Percentiles rank a stretch among this genome's conserved stretches.
Conservation (phyloP, 257 asterid genomes). For the Fraxinus excelsior region DNA sequence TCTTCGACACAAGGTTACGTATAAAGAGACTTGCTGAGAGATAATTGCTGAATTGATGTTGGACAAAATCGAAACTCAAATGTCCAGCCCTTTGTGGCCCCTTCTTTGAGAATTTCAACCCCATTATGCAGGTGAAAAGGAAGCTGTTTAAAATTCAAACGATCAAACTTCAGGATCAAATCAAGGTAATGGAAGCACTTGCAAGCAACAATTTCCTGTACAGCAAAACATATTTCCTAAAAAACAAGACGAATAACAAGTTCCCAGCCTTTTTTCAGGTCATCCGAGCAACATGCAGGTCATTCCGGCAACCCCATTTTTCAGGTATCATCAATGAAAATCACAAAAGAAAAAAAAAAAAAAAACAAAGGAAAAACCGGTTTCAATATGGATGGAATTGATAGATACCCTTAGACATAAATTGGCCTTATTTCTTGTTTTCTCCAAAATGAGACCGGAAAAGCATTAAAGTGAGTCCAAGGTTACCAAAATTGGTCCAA, state of each 20-base stretch:
- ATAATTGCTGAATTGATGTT: conserved; percentile 35
- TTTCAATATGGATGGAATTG: not conserved
- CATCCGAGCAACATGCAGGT: too few relatives aligned
- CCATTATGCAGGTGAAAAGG: conserved; percentile 47
- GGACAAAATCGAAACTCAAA: conserved; percentile 25
- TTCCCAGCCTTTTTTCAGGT: too few relatives aligned
- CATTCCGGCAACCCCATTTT: too few relatives aligned
- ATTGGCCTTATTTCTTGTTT: conserved; percentile 6
- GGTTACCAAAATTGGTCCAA: conserved; percentile 54
- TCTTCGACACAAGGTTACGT: conserved; percentile 73
- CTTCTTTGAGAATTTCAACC: conserved; percentile 54
- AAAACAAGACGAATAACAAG: too few relatives aligned
- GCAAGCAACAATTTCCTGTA: too few relatives aligned
- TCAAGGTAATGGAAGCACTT: not conserved
- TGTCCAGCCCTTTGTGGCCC: conserved; percentile 28
- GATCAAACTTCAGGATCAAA: not conserved
- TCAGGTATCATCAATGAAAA: too few relatives aligned
- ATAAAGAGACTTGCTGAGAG: conserved; percentile 52
- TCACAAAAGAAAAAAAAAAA: not conserved
- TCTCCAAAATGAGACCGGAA: conserved; percentile 21
- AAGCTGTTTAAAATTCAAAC: conserved; percentile 14
- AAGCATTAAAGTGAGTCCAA: conserved; percentile 44
- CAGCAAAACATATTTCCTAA: too few relatives aligned
- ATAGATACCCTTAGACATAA: not conserved
- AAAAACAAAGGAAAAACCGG: not conserved